Conservation (phyloP, 2,329 filamentous ascomycete species). For the Aspergillus sp. region DNA sequence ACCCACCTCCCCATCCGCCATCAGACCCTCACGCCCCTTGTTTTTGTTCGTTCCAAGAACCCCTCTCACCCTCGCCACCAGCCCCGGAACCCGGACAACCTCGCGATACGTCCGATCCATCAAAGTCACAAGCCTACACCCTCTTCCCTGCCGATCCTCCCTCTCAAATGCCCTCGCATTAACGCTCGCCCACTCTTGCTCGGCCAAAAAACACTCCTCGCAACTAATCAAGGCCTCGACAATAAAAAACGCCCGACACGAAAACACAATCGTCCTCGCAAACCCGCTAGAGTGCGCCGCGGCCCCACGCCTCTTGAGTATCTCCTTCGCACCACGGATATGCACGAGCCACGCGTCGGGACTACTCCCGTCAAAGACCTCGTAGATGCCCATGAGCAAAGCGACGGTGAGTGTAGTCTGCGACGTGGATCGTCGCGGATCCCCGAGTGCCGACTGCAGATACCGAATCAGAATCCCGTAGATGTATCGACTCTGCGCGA, state of each 20-base stretch:
- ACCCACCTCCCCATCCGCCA: too few relatives aligned
- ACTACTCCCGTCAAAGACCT: slow-evolving; percentile 18
- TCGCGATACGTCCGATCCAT: background rate
- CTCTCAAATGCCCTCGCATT: background rate
- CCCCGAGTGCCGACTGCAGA: background rate
- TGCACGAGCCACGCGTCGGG: slow-evolving; percentile 18
- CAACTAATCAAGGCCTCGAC: slow-evolving; percentile 16
- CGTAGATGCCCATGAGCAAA: slow-evolving; percentile 16
- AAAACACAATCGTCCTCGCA: slow-evolving; percentile 17
- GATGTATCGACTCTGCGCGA: slow-evolving; percentile 16
- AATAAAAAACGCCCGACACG: slow-evolving; percentile 17
- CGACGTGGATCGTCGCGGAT: slow-evolving; percentile 2
- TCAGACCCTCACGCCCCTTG: too few relatives aligned
- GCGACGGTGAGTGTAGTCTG: slow-evolving; percentile 11
- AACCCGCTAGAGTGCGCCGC: slow-evolving; percentile 18
- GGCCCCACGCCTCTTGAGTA: slow-evolving; percentile 16
- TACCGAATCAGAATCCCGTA: slow-evolving; percentile 5
- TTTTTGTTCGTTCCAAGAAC: background rate
- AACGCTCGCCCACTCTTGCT: slow-evolving; percentile 10
- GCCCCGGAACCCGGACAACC: background rate
- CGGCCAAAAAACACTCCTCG: slow-evolving; percentile 19
- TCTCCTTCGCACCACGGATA: slow-evolving; percentile 11
- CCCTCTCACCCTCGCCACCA: background rate
- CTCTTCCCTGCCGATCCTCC: background rate
- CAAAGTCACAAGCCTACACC: background rate